Conservation (phyloP, 345 rosid species). For the Populus pruinosa region DNA sequence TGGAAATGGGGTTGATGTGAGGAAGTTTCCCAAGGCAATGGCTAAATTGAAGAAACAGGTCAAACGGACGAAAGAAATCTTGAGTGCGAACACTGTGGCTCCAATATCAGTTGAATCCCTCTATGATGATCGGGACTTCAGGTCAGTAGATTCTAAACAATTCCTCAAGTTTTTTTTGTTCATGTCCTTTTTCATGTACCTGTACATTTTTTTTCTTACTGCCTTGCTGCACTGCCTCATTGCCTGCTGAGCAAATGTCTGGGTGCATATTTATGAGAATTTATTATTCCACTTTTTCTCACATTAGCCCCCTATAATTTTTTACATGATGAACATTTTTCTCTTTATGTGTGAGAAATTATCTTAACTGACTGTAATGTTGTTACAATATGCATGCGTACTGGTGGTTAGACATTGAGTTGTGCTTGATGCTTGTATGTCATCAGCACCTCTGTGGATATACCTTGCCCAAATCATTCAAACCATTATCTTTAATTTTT, state of each 20-base stretch:
- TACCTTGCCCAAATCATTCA: background rate
- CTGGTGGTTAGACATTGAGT: background rate
- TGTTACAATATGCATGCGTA: background rate
- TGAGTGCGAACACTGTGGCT: conserved; percentile 89
- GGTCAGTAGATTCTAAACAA: conserved; percentile 38
- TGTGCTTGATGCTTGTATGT: background rate
- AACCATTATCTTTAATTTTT: background rate
- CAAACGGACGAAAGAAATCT: conserved; percentile 93
- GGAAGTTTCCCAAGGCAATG: conserved; percentile 90
- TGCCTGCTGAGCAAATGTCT: background rate
- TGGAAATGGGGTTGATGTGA: conserved; percentile 87
- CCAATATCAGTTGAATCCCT: conserved; percentile 95
- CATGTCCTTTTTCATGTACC: background rate
- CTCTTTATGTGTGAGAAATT: background rate
- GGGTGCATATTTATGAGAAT: conserved; percentile 3
- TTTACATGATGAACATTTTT: background rate
- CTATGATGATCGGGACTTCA: conserved; percentile 87
- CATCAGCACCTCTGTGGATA: background rate
- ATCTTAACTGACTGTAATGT: background rate
- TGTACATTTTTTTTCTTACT: background rate
- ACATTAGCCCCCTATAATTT: background rate
- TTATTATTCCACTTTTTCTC: background rate
- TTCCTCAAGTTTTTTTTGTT: background rate
- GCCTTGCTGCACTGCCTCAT: background rate
- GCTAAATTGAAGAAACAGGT: conserved; percentile 99